Conservation (phyloP, 768 basidiomycete species). For the Naganishia onofrii region DNA sequence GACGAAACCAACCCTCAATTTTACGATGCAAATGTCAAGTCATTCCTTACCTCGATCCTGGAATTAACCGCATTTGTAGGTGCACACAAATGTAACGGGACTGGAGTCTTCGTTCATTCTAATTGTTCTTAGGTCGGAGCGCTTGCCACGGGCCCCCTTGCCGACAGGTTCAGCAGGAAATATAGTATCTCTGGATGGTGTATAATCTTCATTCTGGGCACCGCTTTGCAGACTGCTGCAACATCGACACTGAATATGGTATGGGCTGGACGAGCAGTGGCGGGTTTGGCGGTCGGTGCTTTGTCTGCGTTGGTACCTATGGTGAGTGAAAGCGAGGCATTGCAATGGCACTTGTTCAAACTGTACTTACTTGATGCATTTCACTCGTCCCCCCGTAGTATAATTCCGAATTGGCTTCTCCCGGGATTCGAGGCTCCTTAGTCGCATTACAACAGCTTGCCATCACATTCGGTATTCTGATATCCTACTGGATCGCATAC, state of each 20-base stretch:
- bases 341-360: neutral
- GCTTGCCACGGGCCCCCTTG: conserved; percentile 65
- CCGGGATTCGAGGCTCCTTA: conserved; percentile 75
- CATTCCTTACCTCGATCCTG: conserved; percentile 25
- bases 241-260: conserved; percentile 61
- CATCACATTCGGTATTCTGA: conserved; percentile 76
- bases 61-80: conserved; percentile 18
- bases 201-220: conserved; percentile 72
- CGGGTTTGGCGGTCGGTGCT: conserved; percentile 76
- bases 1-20: conserved; percentile 4
- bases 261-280: conserved; percentile 71
- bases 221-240: conserved; percentile 52
- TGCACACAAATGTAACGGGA: conserved; percentile 37
- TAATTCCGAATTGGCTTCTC: conserved; percentile 64
- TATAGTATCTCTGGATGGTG: conserved; percentile 61
- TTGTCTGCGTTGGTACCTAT: conserved; percentile 79
- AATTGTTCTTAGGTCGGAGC: conserved; percentile 66
- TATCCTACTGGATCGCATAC: conserved; percentile 59
- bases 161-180: conserved; percentile 70
- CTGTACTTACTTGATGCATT: neutral
- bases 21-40: conserved; percentile 15
- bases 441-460: conserved; percentile 79
- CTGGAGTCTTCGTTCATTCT: conserved; percentile 61
- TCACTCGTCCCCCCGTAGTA: conserved; percentile 28
- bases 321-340: conserved; percentile 37